Conservation (phyloP, 2,329 filamentous ascomycete genomes). For the Calonectria ilicicola region DNA sequence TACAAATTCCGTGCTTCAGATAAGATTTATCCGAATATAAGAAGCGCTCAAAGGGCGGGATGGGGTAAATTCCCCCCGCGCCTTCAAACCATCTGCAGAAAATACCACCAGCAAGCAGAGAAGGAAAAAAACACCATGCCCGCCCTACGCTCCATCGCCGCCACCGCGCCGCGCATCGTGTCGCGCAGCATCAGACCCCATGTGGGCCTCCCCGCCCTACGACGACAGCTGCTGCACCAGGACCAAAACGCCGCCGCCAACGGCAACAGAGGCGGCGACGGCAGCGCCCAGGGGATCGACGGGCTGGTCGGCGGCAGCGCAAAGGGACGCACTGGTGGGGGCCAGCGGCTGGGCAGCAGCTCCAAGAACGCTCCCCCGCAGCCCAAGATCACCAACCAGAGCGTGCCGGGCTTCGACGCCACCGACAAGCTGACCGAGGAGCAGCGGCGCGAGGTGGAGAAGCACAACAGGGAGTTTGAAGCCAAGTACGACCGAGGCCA, state of each 20-base stretch:
- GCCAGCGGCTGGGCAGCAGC: constrained; percentile 49
- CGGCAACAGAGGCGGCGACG: not conserved
- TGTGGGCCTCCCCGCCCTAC: constrained; percentile 17
- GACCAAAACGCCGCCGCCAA: constrained; percentile 11
- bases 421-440: constrained; percentile 56
- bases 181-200: constrained; percentile 22
- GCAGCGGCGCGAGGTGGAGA: constrained; percentile 67
- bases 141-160: constrained; percentile 7
- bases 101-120: not conserved
- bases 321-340: constrained; percentile 55
- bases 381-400: constrained; percentile 65
- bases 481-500: constrained; percentile 62
- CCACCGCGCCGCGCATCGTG: constrained; percentile 16
- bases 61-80: not conserved
- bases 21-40: constrained; percentile 8
- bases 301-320: constrained; percentile 44
- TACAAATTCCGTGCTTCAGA: not conserved
- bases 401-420: constrained; percentile 50
- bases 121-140: constrained; percentile 6
- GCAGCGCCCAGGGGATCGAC: constrained; percentile 33
- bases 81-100: not conserved
- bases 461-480: constrained; percentile 70
- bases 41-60: not conserved
- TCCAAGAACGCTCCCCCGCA: constrained; percentile 51
- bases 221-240: constrained; percentile 13